Conservation (phyloP, 2,329 filamentous ascomycete genomes). For the Corniculantispora saksenae region DNA sequence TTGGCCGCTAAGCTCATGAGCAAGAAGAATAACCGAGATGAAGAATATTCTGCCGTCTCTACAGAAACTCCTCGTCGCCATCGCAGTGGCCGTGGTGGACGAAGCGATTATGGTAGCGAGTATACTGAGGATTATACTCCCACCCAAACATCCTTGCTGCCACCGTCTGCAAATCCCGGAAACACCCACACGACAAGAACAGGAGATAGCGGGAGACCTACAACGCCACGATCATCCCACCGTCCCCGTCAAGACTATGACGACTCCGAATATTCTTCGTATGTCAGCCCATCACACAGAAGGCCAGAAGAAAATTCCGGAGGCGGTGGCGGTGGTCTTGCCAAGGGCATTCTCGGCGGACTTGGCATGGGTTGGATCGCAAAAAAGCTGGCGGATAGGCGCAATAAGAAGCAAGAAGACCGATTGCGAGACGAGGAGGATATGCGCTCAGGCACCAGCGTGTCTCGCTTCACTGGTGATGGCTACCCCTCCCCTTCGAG, state of each 20-base stretch:
- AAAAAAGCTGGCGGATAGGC: slow-evolving; percentile 62
- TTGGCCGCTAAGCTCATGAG: slow-evolving; percentile 61
- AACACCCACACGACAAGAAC: slow-evolving; percentile 51
- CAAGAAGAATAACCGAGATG: slow-evolving; percentile 53
- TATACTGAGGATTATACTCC: slow-evolving; percentile 39
- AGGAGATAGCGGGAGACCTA: slow-evolving; percentile 48
- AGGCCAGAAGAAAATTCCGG: slow-evolving; percentile 45
- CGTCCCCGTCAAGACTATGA: slow-evolving; percentile 48
- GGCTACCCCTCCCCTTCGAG: slow-evolving; percentile 55
- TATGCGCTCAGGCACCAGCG: slow-evolving; percentile 58
- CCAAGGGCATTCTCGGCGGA: slow-evolving; percentile 60
- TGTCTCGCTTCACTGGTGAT: slow-evolving; percentile 70
- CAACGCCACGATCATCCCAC: slow-evolving; percentile 47
- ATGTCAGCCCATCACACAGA: slow-evolving; percentile 63
- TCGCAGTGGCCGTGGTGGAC: slow-evolving; percentile 40
- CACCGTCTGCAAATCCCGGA: slow-evolving; percentile 47
- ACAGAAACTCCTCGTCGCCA: slow-evolving; percentile 60
- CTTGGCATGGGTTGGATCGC: slow-evolving; percentile 70
- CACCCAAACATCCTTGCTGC: slow-evolving; percentile 43
- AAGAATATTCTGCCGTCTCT: slow-evolving; percentile 64
- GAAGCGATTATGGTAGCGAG: slow-evolving; percentile 56
- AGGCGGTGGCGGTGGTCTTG: slow-evolving; percentile 48
- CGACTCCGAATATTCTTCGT: slow-evolving; percentile 61
- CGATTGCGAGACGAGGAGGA: slow-evolving; percentile 49
- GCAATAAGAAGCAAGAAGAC: slow-evolving; percentile 49